Evolutionary conservation across 1,139 yeast species (phyloP).

Genomic region (Komagataea norvegica): DNA sequence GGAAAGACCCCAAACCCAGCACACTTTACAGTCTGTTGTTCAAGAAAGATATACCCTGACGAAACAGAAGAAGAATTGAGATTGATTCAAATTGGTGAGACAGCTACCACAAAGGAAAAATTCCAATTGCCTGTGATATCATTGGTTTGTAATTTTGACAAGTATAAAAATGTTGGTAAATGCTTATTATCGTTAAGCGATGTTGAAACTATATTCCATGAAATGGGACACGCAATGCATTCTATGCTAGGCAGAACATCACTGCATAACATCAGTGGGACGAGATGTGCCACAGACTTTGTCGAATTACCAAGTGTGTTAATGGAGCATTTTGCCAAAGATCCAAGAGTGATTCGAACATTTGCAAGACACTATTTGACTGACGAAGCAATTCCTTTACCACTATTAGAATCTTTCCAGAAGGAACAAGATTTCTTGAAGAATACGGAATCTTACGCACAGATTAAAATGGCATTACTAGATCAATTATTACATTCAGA

Average conservation of each 20-base stretch:
- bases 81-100: constrained; percentile 36
- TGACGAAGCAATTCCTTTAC: constrained; percentile 52
- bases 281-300: constrained; percentile 93
- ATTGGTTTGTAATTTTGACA: constrained; percentile 78
- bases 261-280: constrained; percentile 89
- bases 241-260: constrained; percentile 92
- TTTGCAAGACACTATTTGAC: constrained; percentile 75
- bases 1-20: constrained; percentile 78
- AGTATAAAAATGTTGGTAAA: constrained; percentile 29
- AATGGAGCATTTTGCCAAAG: constrained; percentile 90
- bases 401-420: constrained; percentile 47
- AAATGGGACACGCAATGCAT: constrained; percentile 99
- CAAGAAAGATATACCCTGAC: constrained; percentile 62
- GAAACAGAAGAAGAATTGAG: constrained; percentile 36
- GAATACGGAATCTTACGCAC: constrained; percentile 77
- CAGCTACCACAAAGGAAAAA: constrained; percentile 34
- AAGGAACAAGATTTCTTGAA: constrained; percentile 50
- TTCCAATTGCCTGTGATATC: constrained; percentile 89
- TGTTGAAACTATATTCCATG: constrained; percentile 92
- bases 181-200: constrained; percentile 67
- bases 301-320: constrained; percentile 93
- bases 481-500: constrained; percentile 78
- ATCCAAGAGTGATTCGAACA: constrained; percentile 64
- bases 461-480: constrained; percentile 81
- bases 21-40: constrained; percentile 95